Evolutionary conservation across 169 alveolate genomes (phyloP), one percentile per base, ranked within the genome.

Genomic region (Cryptosporidium felis): DNA sequence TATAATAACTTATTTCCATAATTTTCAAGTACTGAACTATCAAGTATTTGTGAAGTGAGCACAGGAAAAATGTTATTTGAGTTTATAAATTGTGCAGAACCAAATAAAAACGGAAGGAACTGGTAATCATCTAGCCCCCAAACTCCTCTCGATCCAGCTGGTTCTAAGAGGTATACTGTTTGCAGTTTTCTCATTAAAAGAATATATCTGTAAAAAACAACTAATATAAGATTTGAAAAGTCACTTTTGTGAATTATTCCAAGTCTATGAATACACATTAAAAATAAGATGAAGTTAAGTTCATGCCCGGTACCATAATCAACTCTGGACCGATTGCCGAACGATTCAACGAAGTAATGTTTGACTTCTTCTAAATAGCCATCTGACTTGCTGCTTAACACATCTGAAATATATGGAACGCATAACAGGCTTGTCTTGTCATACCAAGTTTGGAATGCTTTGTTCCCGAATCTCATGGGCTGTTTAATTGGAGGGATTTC

Each of bases 101-200:
- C 99, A 65, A 97, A 93, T 8, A 96, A 82, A 90, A 96, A 96
- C 0, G 99, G 98, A 28, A 97, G 92, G 90, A 96, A 96, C 62
- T 97, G 99, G 89, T 96, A 97, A 74, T 98, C 99, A 91, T 98
- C 99, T 34, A 98, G 91, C 8, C 99, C 99, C 99, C 99, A 98
- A 40, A 97, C 99, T 4, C 99, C 99, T 81, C 98, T 98, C 30
- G 99, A 95, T 5, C 99, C 99, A 0, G 99, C 99, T 2, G 99
- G 99, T 88, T 98, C 99, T 30, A 98, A 95, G 60, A 94, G 94
- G 89, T 97, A 98, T 45, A 94, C 89, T 42, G 92, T 92, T 88
- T 97, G 96, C 28, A 97, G 91, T 80, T 93, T 93, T 88, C 99
- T 96, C 82, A 96, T 95, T 41, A 98, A 91, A 46, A 92, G 92